Evolutionary conservation across 1,284 basidiomycete species (phyloP), one percentile per base, ranked within the genome.

Genomic region (Microbotryum scabiosae): DNA sequence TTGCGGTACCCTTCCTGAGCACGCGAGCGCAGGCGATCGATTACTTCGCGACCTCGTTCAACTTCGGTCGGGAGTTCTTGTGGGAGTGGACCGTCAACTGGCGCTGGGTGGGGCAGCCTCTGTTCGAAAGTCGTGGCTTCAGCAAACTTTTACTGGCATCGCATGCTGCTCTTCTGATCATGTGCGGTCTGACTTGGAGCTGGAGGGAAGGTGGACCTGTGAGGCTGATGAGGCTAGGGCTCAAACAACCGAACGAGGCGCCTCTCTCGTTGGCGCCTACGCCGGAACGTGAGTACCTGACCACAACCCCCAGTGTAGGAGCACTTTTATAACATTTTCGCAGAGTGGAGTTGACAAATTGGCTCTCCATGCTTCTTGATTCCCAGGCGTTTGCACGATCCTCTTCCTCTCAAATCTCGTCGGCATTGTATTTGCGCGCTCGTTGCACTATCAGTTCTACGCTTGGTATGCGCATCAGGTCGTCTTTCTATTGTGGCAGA

Each of bases 31-130:
- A 12, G n/a, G n/a, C 52, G 2, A 26, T 45, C 64, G 78, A 83
- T 20, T 99, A 99, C 76, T 71, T 90, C 46, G 76, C 75, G 14
- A 81, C 82, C 10, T 86, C 96, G 1, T 99, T 96, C 74, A 85
- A 98, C 73, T 80, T 99, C 60, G 85, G 85, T 2, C 84, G 96
- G 16, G 81, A 84, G 16, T 99, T 99, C 77, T 77, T 96, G 44
- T 96, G 89, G 77, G 85, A 89, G 73, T 99, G 94, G 94, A 97
- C 94, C 0, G 93, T 97, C 64, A 98, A 98, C 73, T 98, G 96
- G 93, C 82, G 90, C 43, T 88, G 97, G 71, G 68, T 98, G 2
- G 76, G 81, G 25, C 88, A 93, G 72, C 77, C 82, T 16, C 78
- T 76, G 0, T 98, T 98, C 76, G 75, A 60, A 23, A 30, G 43